Conservation (phyloP, 257 asterid species). For the Echium plantagineum region DNA sequence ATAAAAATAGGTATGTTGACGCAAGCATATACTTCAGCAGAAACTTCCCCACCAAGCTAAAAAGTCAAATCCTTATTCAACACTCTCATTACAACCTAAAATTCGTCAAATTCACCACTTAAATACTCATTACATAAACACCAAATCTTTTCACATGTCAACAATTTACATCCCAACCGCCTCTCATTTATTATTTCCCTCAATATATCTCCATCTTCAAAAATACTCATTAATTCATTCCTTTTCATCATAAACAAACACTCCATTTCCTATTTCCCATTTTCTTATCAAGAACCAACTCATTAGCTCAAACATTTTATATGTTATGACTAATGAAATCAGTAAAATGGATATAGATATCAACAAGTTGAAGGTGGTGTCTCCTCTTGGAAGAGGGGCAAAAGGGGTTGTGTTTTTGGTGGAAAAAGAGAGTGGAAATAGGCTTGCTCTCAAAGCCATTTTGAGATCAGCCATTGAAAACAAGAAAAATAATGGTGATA, state of each 20-base stretch:
- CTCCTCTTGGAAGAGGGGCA: constrained; percentile 91
- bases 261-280: no score
- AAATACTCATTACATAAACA: no score
- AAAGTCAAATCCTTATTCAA: background rate
- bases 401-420: constrained; percentile 86
- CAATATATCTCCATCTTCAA: background rate
- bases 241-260: background rate
- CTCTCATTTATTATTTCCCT: background rate
- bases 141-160: background rate
- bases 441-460: constrained; percentile 70
- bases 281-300: no score
- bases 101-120: background rate
- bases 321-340: no score
- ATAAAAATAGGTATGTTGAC: background rate
- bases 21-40: constrained; percentile 9
- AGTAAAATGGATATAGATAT: constrained; percentile 18
- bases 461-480: constrained; percentile 50
- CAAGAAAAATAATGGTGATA: constrained; percentile 11
- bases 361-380: constrained; percentile 40
- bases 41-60: constrained; percentile 15
- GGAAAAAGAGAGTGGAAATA: constrained; percentile 33
- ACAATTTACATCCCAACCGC: background rate
- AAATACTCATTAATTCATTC: background rate
- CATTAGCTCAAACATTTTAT: no score
- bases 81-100: background rate